phyloP scores from a whole-genome alignment of 1,284 basidiomycete genomes.

The Fistulina hepatica region DNA sequence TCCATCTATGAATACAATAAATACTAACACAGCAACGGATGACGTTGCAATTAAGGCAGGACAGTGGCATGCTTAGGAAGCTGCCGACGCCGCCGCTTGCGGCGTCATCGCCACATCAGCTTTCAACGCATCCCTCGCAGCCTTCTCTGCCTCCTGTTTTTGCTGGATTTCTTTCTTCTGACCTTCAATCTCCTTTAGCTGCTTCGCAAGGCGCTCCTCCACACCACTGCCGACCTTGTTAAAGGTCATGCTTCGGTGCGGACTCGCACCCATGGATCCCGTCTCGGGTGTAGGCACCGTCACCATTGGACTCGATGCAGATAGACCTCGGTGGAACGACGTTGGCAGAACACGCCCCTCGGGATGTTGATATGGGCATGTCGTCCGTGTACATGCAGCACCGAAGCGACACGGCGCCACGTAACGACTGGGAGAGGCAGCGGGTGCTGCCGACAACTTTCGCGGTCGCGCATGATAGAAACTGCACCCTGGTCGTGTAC shows the following conservation, averaged over 20 bases:
- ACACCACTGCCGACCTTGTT: constrained; percentile 36
- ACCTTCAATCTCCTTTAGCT: constrained; percentile 45
- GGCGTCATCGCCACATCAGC: neutral
- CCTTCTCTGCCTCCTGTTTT: constrained; percentile 47
- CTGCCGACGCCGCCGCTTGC: neutral
- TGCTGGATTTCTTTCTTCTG: constrained; percentile 40
- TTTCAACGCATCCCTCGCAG: constrained; percentile 41
- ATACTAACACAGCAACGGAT: too few relatives aligned
- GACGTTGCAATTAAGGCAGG: too few relatives aligned
- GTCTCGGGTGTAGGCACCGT: constrained; percentile 50
- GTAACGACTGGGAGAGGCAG: constrained; percentile 22
- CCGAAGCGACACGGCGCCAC: constrained; percentile 62
- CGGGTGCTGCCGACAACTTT: constrained; percentile 24
- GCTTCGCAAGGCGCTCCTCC: constrained; percentile 45
- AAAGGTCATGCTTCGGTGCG: constrained; percentile 57
- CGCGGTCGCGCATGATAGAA: constrained; percentile 52
- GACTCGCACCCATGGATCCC: constrained; percentile 49
- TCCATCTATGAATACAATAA: too few relatives aligned
- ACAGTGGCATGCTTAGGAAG: too few relatives aligned
- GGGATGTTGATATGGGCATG: constrained; percentile 71
- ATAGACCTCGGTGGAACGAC: constrained; percentile 67
- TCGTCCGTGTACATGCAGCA: constrained; percentile 62
- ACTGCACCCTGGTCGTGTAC: constrained; percentile 64
- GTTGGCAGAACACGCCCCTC: constrained; percentile 66
- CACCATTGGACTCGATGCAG: constrained; percentile 44